phyloP scores from a whole-genome alignment of 2,329 filamentous ascomycete species.

The Huntiella bhutanensis region DNA sequence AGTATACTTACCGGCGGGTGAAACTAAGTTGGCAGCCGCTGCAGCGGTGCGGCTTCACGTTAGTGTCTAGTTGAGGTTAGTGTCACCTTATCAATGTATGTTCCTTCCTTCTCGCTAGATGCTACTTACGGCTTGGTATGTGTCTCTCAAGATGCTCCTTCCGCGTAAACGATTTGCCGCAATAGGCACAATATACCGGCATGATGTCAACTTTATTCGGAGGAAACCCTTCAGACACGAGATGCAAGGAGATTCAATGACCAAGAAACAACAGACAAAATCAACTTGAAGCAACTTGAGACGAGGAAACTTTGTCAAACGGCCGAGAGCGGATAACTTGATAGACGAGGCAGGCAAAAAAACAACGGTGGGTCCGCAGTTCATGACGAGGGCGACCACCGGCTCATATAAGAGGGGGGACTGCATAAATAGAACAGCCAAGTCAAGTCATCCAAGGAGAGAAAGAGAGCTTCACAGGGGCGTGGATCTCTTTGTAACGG shows the following conservation, averaged over 20 bases:
- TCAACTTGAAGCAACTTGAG: neutral
- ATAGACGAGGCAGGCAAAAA: too few species aligned
- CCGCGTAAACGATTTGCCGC: constrained; percentile 34
- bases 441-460: too few species aligned
- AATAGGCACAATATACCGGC: constrained; percentile 32
- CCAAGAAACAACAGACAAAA: neutral
- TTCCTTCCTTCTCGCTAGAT: neutral
- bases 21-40: constrained; percentile 30
- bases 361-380: too few species aligned
- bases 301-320: too few species aligned
- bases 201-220: constrained; percentile 1
- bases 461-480: too few species aligned
- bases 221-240: neutral
- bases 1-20: constrained; percentile 25
- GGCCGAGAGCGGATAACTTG: too few species aligned
- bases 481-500: too few species aligned
- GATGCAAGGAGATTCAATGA: neutral
- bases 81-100: neutral
- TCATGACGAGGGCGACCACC: too few species aligned
- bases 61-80: constrained; percentile 25
- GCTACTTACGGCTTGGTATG: constrained; percentile 29
- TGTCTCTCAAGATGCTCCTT: constrained; percentile 39
- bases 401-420: too few species aligned
- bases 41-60: constrained; percentile 34
- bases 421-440: too few species aligned